Evolutionary conservation across 768 basidiomycete genomes (phyloP), one percentile per base, ranked within the genome.

Genomic region (Leccinum aurantiacum): DNA sequence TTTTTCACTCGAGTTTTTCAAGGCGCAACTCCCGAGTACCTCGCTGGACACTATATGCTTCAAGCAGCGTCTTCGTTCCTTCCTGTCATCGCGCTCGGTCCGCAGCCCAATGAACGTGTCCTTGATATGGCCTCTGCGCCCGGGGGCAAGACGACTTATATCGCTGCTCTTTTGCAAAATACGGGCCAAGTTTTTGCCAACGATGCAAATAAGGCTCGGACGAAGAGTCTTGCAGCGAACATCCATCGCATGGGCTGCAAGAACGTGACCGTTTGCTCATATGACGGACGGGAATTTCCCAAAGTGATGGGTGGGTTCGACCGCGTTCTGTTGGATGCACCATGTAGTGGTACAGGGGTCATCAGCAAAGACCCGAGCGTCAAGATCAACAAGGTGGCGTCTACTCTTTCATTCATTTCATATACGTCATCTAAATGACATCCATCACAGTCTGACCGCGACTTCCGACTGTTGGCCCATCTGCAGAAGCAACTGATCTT

Each of bases 251-350:
- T 99, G 64, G 97, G 97, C 4, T 99, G 97, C 80, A 96, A 94
- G 77, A 99, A 98, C 71, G 96, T 98, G 53, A 88, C 97, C 10
- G 86, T 98, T 49, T 98, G 95, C 73, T 95, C 93, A 48, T 95
- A 98, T 68, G 97, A 99, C 68, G 97, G 96, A 7, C 81, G 97
- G 58, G 92, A 98, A 74, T 99, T 98, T 75, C 97, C 97, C 15
- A 97, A 94, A 74, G 95, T 99, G 52, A 95, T 99, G 82, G 97
- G 96, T 22, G 97, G 97, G 6, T 99, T 99, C 68, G 96, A 99
- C 69, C 82, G 97, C n/a, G 95, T 98, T 47, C 77, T 99, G 55
- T 76, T 99, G 49, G 97, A 99, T 75, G 96, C 97, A 37, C 97
- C 97, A 27, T 99, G 97, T 75, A 93, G 91, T 67, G 97, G 97